phyloP scores from a whole-genome alignment of 2,329 filamentous ascomycete genomes.

The Colletotrichum chlorophyti region DNA sequence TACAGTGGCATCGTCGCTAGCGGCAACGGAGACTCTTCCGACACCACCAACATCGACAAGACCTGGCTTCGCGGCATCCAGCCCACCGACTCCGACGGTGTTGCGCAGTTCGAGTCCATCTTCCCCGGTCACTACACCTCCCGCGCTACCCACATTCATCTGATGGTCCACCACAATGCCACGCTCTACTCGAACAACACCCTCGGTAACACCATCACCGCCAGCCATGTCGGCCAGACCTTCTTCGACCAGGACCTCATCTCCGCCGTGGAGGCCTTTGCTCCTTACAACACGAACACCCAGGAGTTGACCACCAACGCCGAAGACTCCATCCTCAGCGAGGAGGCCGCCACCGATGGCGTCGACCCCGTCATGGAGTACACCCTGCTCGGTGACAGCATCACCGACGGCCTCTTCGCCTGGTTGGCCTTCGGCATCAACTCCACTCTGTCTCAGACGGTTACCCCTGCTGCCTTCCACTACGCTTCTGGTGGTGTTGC shows the following conservation, averaged over 20 bases:
- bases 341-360: conserved; percentile 52
- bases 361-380: conserved; percentile 67
- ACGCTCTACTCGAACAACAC: conserved; percentile 41
- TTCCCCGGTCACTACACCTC: conserved; percentile 52
- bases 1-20: conserved; percentile 47
- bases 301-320: conserved; percentile 54
- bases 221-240: conserved; percentile 67
- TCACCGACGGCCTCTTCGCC: conserved; percentile 57
- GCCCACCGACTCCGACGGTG: conserved; percentile 45
- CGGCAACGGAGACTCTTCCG: conserved; percentile 41
- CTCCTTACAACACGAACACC: conserved; percentile 53
- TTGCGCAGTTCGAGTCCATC: conserved; percentile 48
- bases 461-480: conserved; percentile 40
- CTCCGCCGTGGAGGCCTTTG: conserved; percentile 50
- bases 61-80: conserved; percentile 50
- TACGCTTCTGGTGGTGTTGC: conserved; percentile 41
- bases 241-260: conserved; percentile 66
- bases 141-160: conserved; percentile 49
- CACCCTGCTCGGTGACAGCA: conserved; percentile 58
- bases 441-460: conserved; percentile 29
- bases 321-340: conserved; percentile 54
- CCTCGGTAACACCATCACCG: conserved; percentile 47
- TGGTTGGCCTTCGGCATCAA: conserved; percentile 62
- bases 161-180: conserved; percentile 41
- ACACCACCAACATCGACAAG: conserved; percentile 38